Evolutionary conservation across 768 basidiomycete genomes (phyloP).

Genomic region (Agrocybe chaxingu): DNA sequence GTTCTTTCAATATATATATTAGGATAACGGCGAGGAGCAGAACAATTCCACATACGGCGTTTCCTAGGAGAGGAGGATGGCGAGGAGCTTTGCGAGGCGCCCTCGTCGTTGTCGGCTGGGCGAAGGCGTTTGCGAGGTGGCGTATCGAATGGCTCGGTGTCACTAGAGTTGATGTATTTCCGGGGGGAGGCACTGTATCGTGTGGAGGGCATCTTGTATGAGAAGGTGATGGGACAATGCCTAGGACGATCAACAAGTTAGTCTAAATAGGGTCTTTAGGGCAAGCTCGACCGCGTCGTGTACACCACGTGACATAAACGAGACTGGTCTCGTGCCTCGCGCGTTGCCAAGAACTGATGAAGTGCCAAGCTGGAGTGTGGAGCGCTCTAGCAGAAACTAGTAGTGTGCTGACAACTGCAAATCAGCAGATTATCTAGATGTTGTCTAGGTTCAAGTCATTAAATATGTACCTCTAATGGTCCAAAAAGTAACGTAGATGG

Average conservation of each 20-base stretch:
- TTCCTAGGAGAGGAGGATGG: conserved; percentile 21
- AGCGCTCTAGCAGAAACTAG: too few species aligned
- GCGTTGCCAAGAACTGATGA: too few species aligned
- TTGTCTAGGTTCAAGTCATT: too few species aligned
- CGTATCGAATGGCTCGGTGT: conserved; percentile 25
- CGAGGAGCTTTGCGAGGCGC: conserved; percentile 12
- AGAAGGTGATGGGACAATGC: conserved; percentile 5
- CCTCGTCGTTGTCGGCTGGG: conserved; percentile 15
- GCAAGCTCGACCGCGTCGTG: conserved; percentile 22
- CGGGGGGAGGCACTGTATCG: conserved; percentile 14
- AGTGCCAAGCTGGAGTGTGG: too few species aligned
- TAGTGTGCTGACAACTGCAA: neutral
- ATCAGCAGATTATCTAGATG: neutral
- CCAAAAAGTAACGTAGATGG: conserved; percentile 27
- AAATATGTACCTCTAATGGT: too few species aligned
- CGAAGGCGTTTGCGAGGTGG: conserved; percentile 24
- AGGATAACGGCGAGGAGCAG: neutral
- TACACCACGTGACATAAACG: conserved; percentile 9
- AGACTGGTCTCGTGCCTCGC: too few species aligned
- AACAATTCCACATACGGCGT: conserved; percentile 17
- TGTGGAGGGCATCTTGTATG: conserved; percentile 17
- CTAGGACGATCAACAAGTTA: conserved; percentile 7
- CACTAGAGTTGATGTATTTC: conserved; percentile 26
- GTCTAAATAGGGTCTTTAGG: conserved; percentile 18
- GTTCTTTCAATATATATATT: conserved; percentile 10